Conservation (phyloP, 495 filamentous ascomycete species). For the Neurospora africana region DNA sequence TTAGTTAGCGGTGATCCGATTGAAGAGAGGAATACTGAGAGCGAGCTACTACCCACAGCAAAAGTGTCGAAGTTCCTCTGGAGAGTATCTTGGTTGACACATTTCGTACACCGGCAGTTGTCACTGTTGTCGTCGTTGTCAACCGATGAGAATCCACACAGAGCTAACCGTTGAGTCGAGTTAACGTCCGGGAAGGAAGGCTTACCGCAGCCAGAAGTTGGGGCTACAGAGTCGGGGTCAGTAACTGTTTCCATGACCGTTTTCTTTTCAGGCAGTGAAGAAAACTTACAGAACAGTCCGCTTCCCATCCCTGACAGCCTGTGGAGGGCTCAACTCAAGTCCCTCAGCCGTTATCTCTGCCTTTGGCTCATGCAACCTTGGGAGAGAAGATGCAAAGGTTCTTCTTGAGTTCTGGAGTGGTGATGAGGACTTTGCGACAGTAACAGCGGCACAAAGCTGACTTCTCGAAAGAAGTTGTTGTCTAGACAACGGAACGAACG, state of each 20-base stretch:
- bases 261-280: background rate
- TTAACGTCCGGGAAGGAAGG: background rate
- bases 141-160: background rate
- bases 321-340: background rate
- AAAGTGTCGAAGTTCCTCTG: slow-evolving; percentile 69
- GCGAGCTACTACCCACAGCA: slow-evolving; percentile 15
- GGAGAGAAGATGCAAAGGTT: background rate
- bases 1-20: slow-evolving; percentile 1
- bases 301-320: background rate
- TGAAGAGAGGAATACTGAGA: background rate
- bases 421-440: background rate
- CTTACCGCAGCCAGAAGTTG: slow-evolving; percentile 32
- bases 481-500: background rate
- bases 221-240: background rate
- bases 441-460: background rate
- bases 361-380: background rate
- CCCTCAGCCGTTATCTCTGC: background rate
- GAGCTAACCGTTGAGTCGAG: background rate
- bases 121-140: slow-evolving; percentile 44
- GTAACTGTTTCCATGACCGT: background rate
- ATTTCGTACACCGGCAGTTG: slow-evolving; percentile 65
- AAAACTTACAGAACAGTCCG: background rate
- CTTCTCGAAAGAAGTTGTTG: background rate
- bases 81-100: slow-evolving; percentile 65
- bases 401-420: background rate